Evolutionary conservation across 2,329 filamentous ascomycete species (phyloP).

Genomic region (Aspergillus aculeatinus): DNA sequence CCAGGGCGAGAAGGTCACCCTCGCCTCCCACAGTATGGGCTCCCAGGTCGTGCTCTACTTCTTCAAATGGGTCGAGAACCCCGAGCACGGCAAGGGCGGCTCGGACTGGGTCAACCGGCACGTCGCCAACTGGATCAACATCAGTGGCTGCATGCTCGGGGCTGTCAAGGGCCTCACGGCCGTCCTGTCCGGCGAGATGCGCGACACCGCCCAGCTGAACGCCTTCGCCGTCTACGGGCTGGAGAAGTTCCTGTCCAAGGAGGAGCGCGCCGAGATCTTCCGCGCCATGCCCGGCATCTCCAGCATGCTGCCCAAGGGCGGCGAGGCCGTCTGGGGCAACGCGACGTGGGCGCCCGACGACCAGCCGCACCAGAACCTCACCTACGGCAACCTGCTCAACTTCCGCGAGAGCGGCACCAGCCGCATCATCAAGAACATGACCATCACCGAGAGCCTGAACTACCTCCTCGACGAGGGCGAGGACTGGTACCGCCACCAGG

Average conservation of each 20-base stretch:
- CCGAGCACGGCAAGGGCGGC: conserved; percentile 76
- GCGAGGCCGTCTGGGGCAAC: conserved; percentile 93
- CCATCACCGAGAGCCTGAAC: conserved; percentile 70
- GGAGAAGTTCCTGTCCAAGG: conserved; percentile 88
- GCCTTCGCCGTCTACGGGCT: conserved; percentile 94
- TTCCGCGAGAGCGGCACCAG: conserved; percentile 69
- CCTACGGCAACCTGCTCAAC: conserved; percentile 79
- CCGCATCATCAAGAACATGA: conserved; percentile 69
- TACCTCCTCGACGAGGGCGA: conserved; percentile 79
- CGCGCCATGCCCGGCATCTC: conserved; percentile 95
- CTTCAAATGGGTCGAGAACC: conserved; percentile 77
- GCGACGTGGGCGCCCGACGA: conserved; percentile 86
- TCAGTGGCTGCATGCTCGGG: conserved; percentile 96
- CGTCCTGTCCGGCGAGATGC: conserved; percentile 94
- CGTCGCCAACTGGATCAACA: conserved; percentile 95
- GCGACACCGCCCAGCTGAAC: conserved; percentile 94
- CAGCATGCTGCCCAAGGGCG: conserved; percentile 93
- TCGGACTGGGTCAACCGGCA: conserved; percentile 85
- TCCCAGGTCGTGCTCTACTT: conserved; percentile 86
- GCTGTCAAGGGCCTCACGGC: conserved; percentile 88
- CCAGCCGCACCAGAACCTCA: conserved; percentile 66
- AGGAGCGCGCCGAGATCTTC: conserved; percentile 91
- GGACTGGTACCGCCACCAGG: conserved; percentile 76
- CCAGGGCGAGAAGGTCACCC: conserved; percentile 73
- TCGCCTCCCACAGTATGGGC: conserved; percentile 96